Conservation (phyloP, 495 filamentous ascomycete genomes). For the Achaetomiella virescens region DNA sequence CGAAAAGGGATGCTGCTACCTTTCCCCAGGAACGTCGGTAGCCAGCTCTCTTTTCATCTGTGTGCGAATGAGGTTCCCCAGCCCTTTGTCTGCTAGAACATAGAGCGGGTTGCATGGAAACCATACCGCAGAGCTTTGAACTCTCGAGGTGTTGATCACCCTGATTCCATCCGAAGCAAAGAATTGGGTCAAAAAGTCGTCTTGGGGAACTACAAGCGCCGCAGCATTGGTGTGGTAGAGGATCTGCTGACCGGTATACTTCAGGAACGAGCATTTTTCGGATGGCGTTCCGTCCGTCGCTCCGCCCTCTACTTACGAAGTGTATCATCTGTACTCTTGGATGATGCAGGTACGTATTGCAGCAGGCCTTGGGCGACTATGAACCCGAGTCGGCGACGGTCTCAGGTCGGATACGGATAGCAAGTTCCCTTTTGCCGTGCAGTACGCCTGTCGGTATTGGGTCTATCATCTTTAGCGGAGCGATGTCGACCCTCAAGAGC, state of each 20-base stretch:
- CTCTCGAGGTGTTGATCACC: conserved; percentile 4
- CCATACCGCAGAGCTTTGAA: neutral
- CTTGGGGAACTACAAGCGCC: conserved; percentile 5
- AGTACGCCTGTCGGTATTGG: conserved; percentile 7
- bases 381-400: neutral
- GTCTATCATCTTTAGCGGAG: neutral
- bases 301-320: neutral
- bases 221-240: conserved; percentile 19
- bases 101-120: conserved; percentile 5
- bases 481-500: neutral
- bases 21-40: neutral
- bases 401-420: neutral
- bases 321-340: neutral
- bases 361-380: conserved; percentile 18
- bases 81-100: conserved; percentile 9
- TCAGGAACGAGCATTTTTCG: conserved; percentile 13
- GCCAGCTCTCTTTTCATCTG: conserved; percentile 5
- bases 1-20: conserved; percentile 2
- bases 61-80: conserved; percentile 14
- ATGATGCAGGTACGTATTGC: conserved; percentile 18
- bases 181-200: conserved; percentile 8
- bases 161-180: conserved; percentile 3
- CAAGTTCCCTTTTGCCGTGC: neutral
- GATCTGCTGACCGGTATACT: conserved; percentile 14
- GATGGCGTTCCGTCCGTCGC: neutral